Evolutionary conservation across 1,139 yeast species (phyloP), one percentile per base, ranked within the genome.

Genomic region (Magnusiomyces fungicola): DNA sequence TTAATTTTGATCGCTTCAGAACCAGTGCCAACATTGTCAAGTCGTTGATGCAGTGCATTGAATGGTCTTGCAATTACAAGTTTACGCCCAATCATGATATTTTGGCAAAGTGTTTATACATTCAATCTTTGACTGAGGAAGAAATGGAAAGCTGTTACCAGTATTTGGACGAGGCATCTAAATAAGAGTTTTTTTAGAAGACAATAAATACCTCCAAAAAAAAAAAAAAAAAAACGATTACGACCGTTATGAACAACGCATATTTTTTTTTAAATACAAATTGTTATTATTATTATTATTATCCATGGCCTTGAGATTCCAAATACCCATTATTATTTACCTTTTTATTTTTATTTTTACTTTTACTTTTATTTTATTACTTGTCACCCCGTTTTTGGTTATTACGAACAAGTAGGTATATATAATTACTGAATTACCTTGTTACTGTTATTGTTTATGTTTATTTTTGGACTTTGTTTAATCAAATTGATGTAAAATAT

Each of bases 41-140:
- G 63, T 80, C 84, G 6, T 75, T 90, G 52, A 76, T 90, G 42
- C 89, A 86, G 63, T 79, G 87, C 61, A 85, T 88, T 49, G 95
- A 87, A 61, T 87, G 96, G 94, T 79, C 94, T 0, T 73, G 75
- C 46, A 73, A 83, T 55, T 88, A 86, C 68, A 57, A 64, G 29
- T 64, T 73, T 50, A 45, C 64, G 69, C 63, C 70, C 2, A 69
- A 81, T 51, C 74, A 76, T 7, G 90, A 85, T 50, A 66, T 88
- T 30, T 67, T 89, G 53, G 83, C 95, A 50, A 87, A 83, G 63
- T 88, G 97, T 66, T 74, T 89, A 43, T 89, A 89, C 66, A 76
- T 89, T 54, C 81, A 85, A 58, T 76, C 92, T 1, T 70, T 89
- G 52, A 80, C 87, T 42, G 85, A 80, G 56, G 86, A 81, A 37